Percentiles rank a stretch among this genome's conserved stretches.
phyloP scores from a whole-genome alignment of 352 stramenopile species.

The Phytophthora citrophthora region DNA sequence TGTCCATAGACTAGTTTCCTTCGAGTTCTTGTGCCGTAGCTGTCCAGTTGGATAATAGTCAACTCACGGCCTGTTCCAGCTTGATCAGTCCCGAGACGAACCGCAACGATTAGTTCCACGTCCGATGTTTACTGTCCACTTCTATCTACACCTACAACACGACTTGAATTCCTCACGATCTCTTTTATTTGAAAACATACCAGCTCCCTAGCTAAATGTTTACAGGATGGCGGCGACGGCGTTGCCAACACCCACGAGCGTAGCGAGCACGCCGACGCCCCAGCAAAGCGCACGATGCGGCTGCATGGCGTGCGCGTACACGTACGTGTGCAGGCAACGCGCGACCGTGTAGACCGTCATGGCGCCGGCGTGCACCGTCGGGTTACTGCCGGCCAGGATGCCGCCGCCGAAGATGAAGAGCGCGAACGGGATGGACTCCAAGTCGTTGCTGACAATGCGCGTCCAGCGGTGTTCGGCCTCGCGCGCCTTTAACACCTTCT shows the following conservation, averaged over 20 bases:
- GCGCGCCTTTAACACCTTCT: constrained; percentile 41
- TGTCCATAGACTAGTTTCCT: constrained; percentile 10
- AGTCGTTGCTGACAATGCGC: constrained; percentile 60
- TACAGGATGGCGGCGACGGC: constrained; percentile 35
- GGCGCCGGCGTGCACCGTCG: constrained; percentile 38
- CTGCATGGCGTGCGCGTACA: constrained; percentile 53
- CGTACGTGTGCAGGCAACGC: constrained; percentile 51
- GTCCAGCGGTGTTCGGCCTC: constrained; percentile 51
- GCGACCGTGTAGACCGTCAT: constrained; percentile 52
- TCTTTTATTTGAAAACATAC: constrained; percentile 16
- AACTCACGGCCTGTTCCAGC: background rate
- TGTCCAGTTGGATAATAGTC: background rate
- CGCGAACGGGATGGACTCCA: constrained; percentile 63
- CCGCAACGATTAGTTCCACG: constrained; percentile 5
- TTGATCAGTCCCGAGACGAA: constrained; percentile 11
- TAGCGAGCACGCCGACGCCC: constrained; percentile 35
- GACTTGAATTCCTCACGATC: background rate
- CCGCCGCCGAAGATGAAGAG: constrained; percentile 54
- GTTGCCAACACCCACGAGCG: constrained; percentile 41
- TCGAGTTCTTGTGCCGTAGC: background rate
- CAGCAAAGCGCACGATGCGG: constrained; percentile 48
- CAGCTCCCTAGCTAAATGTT: background rate
- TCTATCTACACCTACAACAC: constrained; percentile 3
- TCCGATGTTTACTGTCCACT: constrained; percentile 1
- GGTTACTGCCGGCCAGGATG: constrained; percentile 42